Base-by-base conservation (phyloP, 768 basidiomycete genomes). In the Russula sp. region DNA sequence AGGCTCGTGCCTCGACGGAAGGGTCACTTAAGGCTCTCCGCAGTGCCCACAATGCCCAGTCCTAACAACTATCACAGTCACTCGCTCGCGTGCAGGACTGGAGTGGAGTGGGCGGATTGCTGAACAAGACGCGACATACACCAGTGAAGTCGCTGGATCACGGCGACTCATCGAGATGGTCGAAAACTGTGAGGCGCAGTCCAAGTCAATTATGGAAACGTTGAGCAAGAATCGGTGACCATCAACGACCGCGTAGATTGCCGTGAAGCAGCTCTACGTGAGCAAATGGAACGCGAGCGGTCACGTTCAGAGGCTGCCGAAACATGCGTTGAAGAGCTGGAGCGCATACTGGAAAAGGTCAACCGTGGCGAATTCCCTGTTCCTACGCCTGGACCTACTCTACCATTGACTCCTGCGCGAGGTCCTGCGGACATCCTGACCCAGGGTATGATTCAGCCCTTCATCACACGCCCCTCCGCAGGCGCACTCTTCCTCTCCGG, bases 171-270 rank as follows among this genome's bases (percentile, higher is more conserved):
- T 30, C 28, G 28, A 30, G 28, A 84, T 94, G 79, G 87, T 97
- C 80, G 93, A 98, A 73, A 88, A 88, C 61, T 83, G 94, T 40
- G 93, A 94, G 73, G 85, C 86, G 57, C 89, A 94, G 67, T 84
- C 91, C 24, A 90, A 92, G 76, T 81, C 83, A 22, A 84, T 93
- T 59, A 87, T 97, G 0, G 88, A 92, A 26, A 80, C 44, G 84
- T 98, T 60, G 94, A 97, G 75, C 80, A 78, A 30, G 92, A 96
- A 68, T 89, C 90, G 84, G 88, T 88, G 26, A 79, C 79, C 22
- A 81, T 94, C 11, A 84, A 86, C 11, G 85, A 87, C 49, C 83
- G 83, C 69, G 80, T 87, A 3, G 88, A 87, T 65, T 76, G 83
- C 67, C 81, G 87, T 49, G 91, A 93, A 74, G 79, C 80, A 52